phyloP scores from a whole-genome alignment of 306 rosid genomes.

The Argentina anserina region DNA sequence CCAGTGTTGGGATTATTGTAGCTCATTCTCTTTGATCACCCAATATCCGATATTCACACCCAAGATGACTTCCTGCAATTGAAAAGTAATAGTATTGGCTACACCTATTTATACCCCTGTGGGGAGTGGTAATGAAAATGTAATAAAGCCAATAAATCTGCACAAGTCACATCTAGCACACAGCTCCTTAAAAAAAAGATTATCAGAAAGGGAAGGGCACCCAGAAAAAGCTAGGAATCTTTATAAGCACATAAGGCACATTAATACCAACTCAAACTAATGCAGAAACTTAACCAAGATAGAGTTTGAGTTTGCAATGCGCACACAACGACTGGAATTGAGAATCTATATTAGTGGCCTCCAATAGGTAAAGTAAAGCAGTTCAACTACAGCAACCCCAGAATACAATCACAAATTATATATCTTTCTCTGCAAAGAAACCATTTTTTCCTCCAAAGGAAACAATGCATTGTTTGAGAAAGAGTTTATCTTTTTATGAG shows the following conservation, averaged over 20 bases:
- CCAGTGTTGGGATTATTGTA: slow-evolving; percentile 44
- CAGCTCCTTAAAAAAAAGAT: slow-evolving; percentile 32
- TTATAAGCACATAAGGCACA: slow-evolving; percentile 51
- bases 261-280: slow-evolving; percentile 30
- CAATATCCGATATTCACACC: slow-evolving; percentile 20
- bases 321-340: slow-evolving; percentile 24
- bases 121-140: slow-evolving; percentile 30
- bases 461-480: slow-evolving; percentile 18
- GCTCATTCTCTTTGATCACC: slow-evolving; percentile 53
- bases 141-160: slow-evolving; percentile 47
- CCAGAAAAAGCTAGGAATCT: slow-evolving; percentile 47
- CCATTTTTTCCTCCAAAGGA: neutral
- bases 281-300: slow-evolving; percentile 45
- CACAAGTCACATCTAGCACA: slow-evolving; percentile 39
- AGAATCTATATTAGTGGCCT: slow-evolving; percentile 63
- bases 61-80: slow-evolving; percentile 61
- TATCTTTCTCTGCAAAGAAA: neutral
- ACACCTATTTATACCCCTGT: slow-evolving; percentile 56
- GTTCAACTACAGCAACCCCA: slow-evolving; percentile 41
- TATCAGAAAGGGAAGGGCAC: slow-evolving; percentile 69
- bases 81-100: slow-evolving; percentile 39
- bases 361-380: slow-evolving; percentile 55
- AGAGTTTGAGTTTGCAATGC: slow-evolving; percentile 43
- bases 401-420: slow-evolving; percentile 34
- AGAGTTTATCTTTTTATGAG: neutral